Base-by-base conservation (phyloP, 805 yeast genomes). In the Wickerhamomyces strasburgensis region DNA sequence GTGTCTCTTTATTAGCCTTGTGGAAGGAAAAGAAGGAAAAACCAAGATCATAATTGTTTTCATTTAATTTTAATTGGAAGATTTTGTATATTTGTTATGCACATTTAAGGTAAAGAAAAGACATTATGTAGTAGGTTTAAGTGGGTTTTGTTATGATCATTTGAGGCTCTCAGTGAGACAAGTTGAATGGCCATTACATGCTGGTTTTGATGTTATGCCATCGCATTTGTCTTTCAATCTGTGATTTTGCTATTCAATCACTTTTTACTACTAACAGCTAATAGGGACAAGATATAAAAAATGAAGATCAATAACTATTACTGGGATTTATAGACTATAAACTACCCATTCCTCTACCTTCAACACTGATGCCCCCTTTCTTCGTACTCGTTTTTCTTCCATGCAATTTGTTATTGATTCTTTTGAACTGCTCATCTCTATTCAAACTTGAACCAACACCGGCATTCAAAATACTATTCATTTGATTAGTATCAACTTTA, bases 11-110 rank as follows among this genome's bases (percentile, higher is more conserved):
- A 73, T 81, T 89, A 70, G 98, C 99, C 71, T 83, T 93, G 74
- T 93, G 96, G 97, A 93, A 90, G 82, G 98, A 94, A 82, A 93
- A 93, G 97, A 93, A 93, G 87, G 99, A 94, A 82, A 93, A 93
- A 89, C 98, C 98, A 80, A 88, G 98, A 81, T 89, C 97, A 68
- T 89, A 85, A 78, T 55, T 57, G 50, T 23, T 29, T 42, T 34
- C 31, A 14, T 15, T 16, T 27, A n/a, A 13, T 26, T 10, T 26
- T 40, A 33, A 30, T 35, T 38, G 41, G 39, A 38, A 38, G 35
- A 34, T 39, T 40, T 39, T 49, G 56, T 52, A 49, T 46, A 47
- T 51, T 48, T 49, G 46, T 39, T 49, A 52, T 52, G 54, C 57
- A 52, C 55, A 48, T 45, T 47, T 42, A 40, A 43, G 47, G 44